A percentile compares a stretch with the other conserved stretches of the same genome.
Conservation (phyloP, 164 flowering plant species). For the Annona cherimola region DNA sequence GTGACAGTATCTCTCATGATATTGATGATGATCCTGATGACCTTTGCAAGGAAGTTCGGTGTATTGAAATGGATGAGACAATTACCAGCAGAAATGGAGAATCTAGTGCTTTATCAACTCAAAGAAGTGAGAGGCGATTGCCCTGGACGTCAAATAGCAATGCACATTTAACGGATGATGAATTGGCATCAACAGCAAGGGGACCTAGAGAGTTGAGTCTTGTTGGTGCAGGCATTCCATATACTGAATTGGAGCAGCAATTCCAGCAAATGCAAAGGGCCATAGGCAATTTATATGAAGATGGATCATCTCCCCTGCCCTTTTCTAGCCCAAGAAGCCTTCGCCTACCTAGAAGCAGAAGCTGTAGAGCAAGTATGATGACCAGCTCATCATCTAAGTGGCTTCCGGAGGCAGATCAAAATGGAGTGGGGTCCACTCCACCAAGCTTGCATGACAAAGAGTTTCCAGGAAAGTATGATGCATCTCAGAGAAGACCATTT, state of each 20-base stretch:
- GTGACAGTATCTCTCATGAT: not conserved
- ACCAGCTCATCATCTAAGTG: constrained; percentile 16
- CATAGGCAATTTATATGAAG: constrained; percentile 22
- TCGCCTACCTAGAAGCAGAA: constrained; percentile 42
- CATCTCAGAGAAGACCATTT: not conserved
- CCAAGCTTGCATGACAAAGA: constrained; percentile 26
- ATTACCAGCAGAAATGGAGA: constrained; percentile 12
- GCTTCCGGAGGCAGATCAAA: constrained; percentile 23
- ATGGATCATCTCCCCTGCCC: constrained; percentile 30
- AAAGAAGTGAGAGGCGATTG: constrained; percentile 24
- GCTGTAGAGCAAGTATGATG: constrained; percentile 40
- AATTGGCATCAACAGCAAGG: not conserved
- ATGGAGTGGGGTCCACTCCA: constrained; percentile 34
- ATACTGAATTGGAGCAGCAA: constrained; percentile 24
- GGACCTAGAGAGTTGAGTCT: not conserved
- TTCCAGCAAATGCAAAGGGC: constrained; percentile 31
- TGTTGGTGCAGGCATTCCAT: not conserved
- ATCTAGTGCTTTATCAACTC: constrained; percentile 9
- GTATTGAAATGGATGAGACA: constrained; percentile 45
- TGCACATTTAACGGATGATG: constrained; percentile 15
- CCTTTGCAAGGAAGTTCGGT: constrained; percentile 61
- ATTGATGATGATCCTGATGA: constrained; percentile 32
- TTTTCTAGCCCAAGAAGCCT: constrained; percentile 19
- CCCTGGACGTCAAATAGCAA: constrained; percentile 13
- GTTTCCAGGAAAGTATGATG: constrained; percentile 23